Evolutionary conservation across 805 yeast genomes (phyloP).

Genomic region (Grigorovia yakushimaensis): DNA sequence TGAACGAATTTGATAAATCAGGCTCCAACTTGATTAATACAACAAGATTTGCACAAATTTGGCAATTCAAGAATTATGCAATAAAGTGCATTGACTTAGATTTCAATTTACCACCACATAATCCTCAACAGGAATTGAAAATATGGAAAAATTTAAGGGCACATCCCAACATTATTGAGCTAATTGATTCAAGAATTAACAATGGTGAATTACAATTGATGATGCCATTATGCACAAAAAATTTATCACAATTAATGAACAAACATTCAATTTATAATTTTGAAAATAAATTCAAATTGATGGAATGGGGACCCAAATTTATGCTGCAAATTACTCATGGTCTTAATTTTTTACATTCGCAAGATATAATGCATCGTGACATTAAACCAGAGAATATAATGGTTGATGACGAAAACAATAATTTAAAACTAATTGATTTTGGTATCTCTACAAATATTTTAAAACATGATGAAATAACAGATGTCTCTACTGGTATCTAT

Average conservation of each 20-base stretch:
- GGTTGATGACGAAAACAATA: neutral
- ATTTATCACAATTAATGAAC: constrained; percentile 15
- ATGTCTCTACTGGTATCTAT: constrained; percentile 58
- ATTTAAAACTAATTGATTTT: constrained; percentile 53
- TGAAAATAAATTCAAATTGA: constrained; percentile 11
- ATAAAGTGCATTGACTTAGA: constrained; percentile 20
- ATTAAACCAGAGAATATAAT: constrained; percentile 82
- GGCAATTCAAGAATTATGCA: constrained; percentile 8
- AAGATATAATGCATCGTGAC: constrained; percentile 89
- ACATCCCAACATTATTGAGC: constrained; percentile 10
- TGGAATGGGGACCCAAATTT: constrained; percentile 32
- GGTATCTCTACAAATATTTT: constrained; percentile 46
- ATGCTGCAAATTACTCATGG: constrained; percentile 67
- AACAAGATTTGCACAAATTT: constrained; percentile 21
- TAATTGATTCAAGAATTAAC: constrained; percentile 7
- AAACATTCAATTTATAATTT: constrained; percentile 7
- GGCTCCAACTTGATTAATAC: constrained; percentile 9
- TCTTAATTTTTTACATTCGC: constrained; percentile 68
- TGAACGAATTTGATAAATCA: neutral
- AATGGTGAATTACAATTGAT: constrained; percentile 14
- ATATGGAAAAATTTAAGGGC: constrained; percentile 11
- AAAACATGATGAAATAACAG: constrained; percentile 30
- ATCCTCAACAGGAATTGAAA: constrained; percentile 18
- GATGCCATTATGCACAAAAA: constrained; percentile 12
- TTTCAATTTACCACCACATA: constrained; percentile 22